Conservation (phyloP, 2,329 filamentous ascomycete species). For the Cadophora luteo-olivacea region DNA sequence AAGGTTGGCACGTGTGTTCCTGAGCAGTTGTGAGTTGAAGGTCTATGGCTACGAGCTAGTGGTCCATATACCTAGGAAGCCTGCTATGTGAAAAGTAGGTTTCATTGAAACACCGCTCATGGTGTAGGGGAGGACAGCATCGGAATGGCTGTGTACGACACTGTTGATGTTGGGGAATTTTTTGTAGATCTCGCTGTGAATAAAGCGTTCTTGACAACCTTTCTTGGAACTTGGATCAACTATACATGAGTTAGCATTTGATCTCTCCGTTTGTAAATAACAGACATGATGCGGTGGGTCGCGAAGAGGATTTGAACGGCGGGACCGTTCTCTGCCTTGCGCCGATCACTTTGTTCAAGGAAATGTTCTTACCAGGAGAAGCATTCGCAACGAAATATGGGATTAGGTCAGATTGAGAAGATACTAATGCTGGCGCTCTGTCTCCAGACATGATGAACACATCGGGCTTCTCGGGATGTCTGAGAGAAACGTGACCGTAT, state of each 20-base stretch:
- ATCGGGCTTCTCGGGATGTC: conserved; percentile 53
- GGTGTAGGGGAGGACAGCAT: conserved; percentile 51
- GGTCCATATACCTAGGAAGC: conserved; percentile 48
- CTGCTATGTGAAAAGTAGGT: conserved; percentile 52
- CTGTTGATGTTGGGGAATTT: conserved; percentile 47
- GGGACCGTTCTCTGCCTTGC: too few species aligned
- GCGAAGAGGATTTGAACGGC: too few species aligned
- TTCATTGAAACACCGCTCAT: conserved; percentile 49
- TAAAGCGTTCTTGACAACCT: conserved; percentile 53
- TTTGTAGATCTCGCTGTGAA: conserved; percentile 56
- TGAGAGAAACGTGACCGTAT: conserved; percentile 60
- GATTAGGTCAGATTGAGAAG: conserved; percentile 52
- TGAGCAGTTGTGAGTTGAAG: conserved; percentile 17
- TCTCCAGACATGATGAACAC: conserved; percentile 57
- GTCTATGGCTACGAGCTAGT: background rate
- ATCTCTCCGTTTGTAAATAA: background rate
- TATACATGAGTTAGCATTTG: background rate
- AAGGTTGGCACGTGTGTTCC: conserved; percentile 43
- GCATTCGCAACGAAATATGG: conserved; percentile 53
- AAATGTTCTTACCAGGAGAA: conserved; percentile 39
- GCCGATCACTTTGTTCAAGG: too few species aligned
- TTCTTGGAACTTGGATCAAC: conserved; percentile 48
- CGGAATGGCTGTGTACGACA: conserved; percentile 53
- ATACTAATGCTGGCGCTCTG: conserved; percentile 55
- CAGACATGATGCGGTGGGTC: background rate